Conservation (phyloP, 2,329 filamentous ascomycete species). For the Penicillium sp. region DNA sequence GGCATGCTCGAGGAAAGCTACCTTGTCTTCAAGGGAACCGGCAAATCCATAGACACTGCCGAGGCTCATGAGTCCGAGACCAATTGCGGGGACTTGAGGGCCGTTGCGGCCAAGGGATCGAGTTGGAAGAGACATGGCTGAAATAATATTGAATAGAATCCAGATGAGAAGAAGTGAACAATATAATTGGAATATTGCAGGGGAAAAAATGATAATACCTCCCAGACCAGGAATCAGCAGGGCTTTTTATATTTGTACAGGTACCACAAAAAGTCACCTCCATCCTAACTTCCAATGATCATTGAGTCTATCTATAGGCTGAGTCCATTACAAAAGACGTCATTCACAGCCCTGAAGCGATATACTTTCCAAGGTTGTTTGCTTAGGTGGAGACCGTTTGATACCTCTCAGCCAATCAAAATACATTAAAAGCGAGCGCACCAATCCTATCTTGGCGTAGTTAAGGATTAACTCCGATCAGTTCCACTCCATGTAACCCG, state of each 20-base stretch:
- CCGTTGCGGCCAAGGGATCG: conserved; percentile 16
- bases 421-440: conserved; percentile 2
- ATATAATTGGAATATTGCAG: not conserved
- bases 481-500: not conserved
- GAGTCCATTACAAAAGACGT: not conserved
- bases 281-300: not conserved
- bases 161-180: too few relatives aligned
- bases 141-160: not conserved
- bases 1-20: conserved; percentile 28
- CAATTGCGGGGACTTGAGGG: conserved; percentile 21
- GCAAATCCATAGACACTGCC: conserved; percentile 18
- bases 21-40: conserved; percentile 11
- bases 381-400: not conserved
- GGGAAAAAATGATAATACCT: not conserved
- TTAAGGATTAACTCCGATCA: conserved; percentile 2
- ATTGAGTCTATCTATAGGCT: not conserved
- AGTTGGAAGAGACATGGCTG: conserved; percentile 9
- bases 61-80: conserved; percentile 23
- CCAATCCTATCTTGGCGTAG: conserved; percentile 6
- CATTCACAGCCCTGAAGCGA: not conserved
- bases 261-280: not conserved
- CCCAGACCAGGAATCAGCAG: not conserved
- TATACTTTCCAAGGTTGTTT: not conserved
- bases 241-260: conserved; percentile 7
- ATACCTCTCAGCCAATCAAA: not conserved